These are phyloP conservation scores for Paulownia fortunei DNA, from an alignment of 257 asterid species.

Conservation along the genomic window DNA sequence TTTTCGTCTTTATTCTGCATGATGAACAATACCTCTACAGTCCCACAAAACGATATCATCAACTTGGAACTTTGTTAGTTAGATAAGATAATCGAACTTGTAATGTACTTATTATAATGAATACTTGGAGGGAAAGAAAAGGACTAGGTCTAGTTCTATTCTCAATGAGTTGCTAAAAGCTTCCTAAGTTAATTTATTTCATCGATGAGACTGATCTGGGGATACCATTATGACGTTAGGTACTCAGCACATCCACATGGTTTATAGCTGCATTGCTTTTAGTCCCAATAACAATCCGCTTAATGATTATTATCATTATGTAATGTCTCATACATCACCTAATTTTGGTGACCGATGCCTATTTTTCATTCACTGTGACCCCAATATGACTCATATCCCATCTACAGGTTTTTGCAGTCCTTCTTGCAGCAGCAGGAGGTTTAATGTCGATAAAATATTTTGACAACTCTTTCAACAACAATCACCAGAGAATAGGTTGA, in stretches of 20 bases:
- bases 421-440: slow-evolving; percentile 77
- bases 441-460: slow-evolving; percentile 72
- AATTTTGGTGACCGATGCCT: background rate
- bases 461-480: slow-evolving; percentile 75
- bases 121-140: slow-evolving; percentile 42
- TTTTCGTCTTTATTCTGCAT: slow-evolving; percentile 3
- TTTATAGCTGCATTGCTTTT: too few species aligned
- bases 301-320: background rate
- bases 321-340: slow-evolving; percentile 1
- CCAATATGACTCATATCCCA: slow-evolving; percentile 15
- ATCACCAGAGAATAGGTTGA: slow-evolving; percentile 79
- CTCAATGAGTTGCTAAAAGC: slow-evolving; percentile 17
- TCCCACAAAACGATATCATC: slow-evolving; percentile 25
- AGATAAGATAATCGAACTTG: slow-evolving; percentile 38
- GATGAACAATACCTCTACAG: slow-evolving; percentile 31
- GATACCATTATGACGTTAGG: slow-evolving; percentile 13
- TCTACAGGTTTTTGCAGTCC: slow-evolving; percentile 62
- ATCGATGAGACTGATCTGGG: background rate
- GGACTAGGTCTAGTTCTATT: slow-evolving; percentile 29
- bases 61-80: slow-evolving; percentile 39
- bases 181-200: slow-evolving; percentile 18
- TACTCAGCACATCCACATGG: background rate
- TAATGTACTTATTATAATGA: slow-evolving; percentile 44
- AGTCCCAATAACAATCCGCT: slow-evolving; percentile 16
- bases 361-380: background rate